phyloP scores from a whole-genome alignment of 306 rosid species.

The Vigna trinervia region DNA sequence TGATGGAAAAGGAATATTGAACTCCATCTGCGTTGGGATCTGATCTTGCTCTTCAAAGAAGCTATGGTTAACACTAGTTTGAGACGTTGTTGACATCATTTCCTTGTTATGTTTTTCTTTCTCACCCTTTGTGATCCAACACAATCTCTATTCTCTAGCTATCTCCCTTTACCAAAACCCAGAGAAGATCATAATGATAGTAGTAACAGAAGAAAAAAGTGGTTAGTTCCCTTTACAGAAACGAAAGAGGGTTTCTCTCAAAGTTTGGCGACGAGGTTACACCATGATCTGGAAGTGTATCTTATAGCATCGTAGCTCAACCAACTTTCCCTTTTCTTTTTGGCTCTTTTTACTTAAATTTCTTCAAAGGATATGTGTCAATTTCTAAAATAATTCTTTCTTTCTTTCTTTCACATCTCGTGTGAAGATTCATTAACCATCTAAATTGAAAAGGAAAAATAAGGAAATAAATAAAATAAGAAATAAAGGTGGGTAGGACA shows the following conservation, averaged over 20 bases:
- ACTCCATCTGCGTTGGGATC: slow-evolving; percentile 64
- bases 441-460: neutral
- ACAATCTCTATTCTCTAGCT: slow-evolving; percentile 1
- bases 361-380: slow-evolving; percentile 9
- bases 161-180: slow-evolving; percentile 22
- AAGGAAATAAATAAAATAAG: neutral
- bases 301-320: slow-evolving; percentile 30
- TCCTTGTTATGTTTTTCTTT: neutral
- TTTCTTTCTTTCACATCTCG: slow-evolving; percentile 20
- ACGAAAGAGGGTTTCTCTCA: slow-evolving; percentile 35
- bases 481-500: slow-evolving; percentile 25
- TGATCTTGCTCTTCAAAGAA: slow-evolving; percentile 70
- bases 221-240: neutral
- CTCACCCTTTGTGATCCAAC: slow-evolving; percentile 1
- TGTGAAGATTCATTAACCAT: slow-evolving; percentile 18
- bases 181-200: neutral
- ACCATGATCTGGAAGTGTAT: slow-evolving; percentile 24
- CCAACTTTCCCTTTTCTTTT: slow-evolving; percentile 52
- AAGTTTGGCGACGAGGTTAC: slow-evolving; percentile 6
- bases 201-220: slow-evolving; percentile 47
- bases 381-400: neutral
- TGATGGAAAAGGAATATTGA: slow-evolving; percentile 62
- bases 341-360: slow-evolving; percentile 15
- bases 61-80: slow-evolving; percentile 57
- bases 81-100: slow-evolving; percentile 61